Evolutionary conservation across 371 early-diverging fungal species (phyloP).

Genomic region (Actinomortierella ambigua): DNA sequence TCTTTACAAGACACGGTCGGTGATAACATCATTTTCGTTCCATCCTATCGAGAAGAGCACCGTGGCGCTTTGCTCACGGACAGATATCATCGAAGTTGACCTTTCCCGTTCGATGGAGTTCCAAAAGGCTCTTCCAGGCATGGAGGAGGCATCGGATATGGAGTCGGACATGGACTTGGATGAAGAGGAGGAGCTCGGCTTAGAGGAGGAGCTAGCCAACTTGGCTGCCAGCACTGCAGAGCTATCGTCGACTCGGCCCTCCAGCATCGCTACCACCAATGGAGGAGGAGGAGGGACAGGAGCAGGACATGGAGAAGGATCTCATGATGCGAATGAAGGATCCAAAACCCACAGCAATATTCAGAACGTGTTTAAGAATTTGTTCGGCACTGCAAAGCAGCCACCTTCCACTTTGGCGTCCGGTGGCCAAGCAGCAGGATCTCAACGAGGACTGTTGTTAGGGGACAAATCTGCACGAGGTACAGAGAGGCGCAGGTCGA

Average conservation of each 20-base stretch:
- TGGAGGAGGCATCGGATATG: slow-evolving; percentile 28
- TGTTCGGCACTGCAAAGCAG: slow-evolving; percentile 16
- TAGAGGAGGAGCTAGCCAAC: too few relatives aligned
- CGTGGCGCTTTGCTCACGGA: slow-evolving; percentile 57
- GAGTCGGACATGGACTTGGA: slow-evolving; percentile 63
- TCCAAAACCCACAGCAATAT: slow-evolving; percentile 26
- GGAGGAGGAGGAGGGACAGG: too few relatives aligned
- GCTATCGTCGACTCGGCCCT: too few relatives aligned
- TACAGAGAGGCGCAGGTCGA: slow-evolving; percentile 24
- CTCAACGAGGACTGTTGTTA: too few relatives aligned
- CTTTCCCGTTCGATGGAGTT: slow-evolving; percentile 41
- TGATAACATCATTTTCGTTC: slow-evolving; percentile 37
- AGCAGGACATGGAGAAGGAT: slow-evolving; percentile 11
- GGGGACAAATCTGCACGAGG: slow-evolving; percentile 21
- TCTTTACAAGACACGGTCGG: slow-evolving; percentile 43
- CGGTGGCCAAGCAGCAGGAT: neutral
- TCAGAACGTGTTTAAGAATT: slow-evolving; percentile 35
- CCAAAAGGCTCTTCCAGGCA: neutral
- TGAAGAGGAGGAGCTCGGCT: slow-evolving; percentile 31
- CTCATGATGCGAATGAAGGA: slow-evolving; percentile 22
- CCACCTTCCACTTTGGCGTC: slow-evolving; percentile 3
- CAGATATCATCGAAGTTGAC: slow-evolving; percentile 64
- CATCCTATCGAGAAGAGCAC: slow-evolving; percentile 48
- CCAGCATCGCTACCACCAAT: too few relatives aligned
- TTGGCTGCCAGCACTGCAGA: too few relatives aligned